Evolutionary conservation across 352 stramenopile species (phyloP).

Genomic region (Phytophthora meadii): DNA sequence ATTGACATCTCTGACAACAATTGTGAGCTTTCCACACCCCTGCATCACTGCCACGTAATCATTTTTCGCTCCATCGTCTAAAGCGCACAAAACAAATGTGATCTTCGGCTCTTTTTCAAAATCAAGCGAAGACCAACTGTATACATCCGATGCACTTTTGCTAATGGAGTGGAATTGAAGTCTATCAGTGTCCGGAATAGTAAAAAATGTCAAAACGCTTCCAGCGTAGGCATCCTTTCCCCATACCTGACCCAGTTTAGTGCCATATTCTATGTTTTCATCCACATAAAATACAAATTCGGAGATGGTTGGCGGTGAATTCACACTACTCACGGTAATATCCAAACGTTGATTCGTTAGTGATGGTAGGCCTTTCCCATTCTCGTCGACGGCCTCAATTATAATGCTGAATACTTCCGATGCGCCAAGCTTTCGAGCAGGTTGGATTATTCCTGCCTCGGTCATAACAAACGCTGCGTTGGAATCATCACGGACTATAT

Average conservation of each 20-base stretch:
- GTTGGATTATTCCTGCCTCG: conserved; percentile 5
- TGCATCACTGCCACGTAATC: conserved; percentile 55
- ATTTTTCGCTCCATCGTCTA: conserved; percentile 55
- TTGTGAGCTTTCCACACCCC: conserved; percentile 46
- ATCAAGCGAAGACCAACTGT: conserved; percentile 39
- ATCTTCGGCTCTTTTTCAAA: conserved; percentile 45
- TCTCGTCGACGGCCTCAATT: conserved; percentile 19
- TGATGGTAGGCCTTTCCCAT: conserved; percentile 23
- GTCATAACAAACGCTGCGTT: conserved; percentile 12
- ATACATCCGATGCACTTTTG: conserved; percentile 40
- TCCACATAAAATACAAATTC: conserved; percentile 27
- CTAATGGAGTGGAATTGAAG: conserved; percentile 39
- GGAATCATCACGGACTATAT: conserved; percentile 11
- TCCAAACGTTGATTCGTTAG: conserved; percentile 13
- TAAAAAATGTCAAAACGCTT: conserved; percentile 54
- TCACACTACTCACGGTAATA: conserved; percentile 32
- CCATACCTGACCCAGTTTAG: conserved; percentile 41
- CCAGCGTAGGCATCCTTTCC: conserved; percentile 41
- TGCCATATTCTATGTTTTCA: conserved; percentile 29
- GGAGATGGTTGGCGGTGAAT: conserved; percentile 20
- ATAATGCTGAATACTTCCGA: conserved; percentile 24
- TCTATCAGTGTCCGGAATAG: conserved; percentile 32
- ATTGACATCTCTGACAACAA: conserved; percentile 51
- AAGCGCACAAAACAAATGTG: conserved; percentile 49
- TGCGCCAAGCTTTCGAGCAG: conserved; percentile 4